phyloP scores from a whole-genome alignment of 2,329 filamentous ascomycete genomes.

The Exophiala sp. region DNA sequence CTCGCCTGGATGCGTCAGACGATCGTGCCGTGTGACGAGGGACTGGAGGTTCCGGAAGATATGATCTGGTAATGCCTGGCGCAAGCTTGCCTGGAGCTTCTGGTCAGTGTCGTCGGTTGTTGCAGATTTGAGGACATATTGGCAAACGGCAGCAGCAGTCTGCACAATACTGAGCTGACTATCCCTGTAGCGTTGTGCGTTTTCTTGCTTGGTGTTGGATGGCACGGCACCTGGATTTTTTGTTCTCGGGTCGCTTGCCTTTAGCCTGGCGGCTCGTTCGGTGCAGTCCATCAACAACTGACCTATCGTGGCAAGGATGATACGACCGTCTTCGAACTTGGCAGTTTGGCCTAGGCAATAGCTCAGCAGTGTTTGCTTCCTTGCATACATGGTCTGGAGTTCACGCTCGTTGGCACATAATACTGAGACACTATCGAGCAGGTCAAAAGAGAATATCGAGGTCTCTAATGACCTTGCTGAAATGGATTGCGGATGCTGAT shows the following conservation, averaged over 20 bases:
- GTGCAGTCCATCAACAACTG: constrained; percentile 40
- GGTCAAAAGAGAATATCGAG: constrained; percentile 40
- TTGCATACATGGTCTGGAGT: constrained; percentile 29
- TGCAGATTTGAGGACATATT: constrained; percentile 37
- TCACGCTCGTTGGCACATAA: constrained; percentile 41
- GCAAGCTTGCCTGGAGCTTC: constrained; percentile 13
- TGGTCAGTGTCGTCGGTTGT: constrained; percentile 19
- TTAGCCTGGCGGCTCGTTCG: constrained; percentile 36
- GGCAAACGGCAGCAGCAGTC: constrained; percentile 37
- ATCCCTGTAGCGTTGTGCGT: constrained; percentile 40
- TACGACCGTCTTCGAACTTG: constrained; percentile 31
- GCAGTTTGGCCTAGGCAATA: constrained; percentile 14
- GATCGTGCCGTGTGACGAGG: constrained; percentile 11
- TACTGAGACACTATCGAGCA: constrained; percentile 40
- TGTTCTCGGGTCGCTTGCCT: constrained; percentile 26
- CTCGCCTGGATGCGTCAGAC: constrained; percentile 22
- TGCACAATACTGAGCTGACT: constrained; percentile 38
- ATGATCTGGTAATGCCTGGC: constrained; percentile 6
- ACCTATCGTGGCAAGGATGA: constrained; percentile 37
- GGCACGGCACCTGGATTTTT: constrained; percentile 26
- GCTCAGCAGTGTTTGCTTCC: constrained; percentile 26
- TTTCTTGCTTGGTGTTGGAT: constrained; percentile 37
- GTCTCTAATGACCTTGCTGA: constrained; percentile 35
- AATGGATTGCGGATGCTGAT: constrained; percentile 39
- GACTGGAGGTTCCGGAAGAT: constrained; percentile 11